Conservation (phyloP, 352 stramenopile genomes). For the Phytopythium cucurbitacearum region DNA sequence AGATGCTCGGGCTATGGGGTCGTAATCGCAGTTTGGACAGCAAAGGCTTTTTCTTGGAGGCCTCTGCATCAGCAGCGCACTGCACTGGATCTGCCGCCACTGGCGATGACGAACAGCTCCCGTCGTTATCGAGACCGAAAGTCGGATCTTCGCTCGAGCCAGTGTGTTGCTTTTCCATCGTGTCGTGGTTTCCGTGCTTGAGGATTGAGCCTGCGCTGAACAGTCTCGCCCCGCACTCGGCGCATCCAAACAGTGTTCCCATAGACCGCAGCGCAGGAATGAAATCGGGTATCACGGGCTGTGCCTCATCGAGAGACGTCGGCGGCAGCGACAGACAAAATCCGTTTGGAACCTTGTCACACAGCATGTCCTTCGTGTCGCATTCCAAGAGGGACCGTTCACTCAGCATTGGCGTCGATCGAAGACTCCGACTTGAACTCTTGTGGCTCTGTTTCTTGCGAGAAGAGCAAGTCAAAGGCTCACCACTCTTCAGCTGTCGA, state of each 20-base stretch:
- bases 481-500: slow-evolving; percentile 29
- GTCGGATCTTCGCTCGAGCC: too few species aligned
- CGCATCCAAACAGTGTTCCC: slow-evolving; percentile 65
- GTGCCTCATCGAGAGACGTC: background rate
- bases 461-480: slow-evolving; percentile 12
- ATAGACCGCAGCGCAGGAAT: slow-evolving; percentile 71
- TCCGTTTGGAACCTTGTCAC: slow-evolving; percentile 42
- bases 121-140: too few species aligned
- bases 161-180: background rate
- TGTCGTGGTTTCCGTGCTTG: slow-evolving; percentile 8
- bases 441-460: slow-evolving; percentile 20
- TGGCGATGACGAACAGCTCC: too few species aligned
- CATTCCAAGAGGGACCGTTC: slow-evolving; percentile 11
- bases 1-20: slow-evolving; percentile 34
- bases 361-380: slow-evolving; percentile 60
- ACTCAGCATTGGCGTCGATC: slow-evolving; percentile 1
- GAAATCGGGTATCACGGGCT: slow-evolving; percentile 21
- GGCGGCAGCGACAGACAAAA: slow-evolving; percentile 46
- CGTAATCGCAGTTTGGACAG: slow-evolving; percentile 49
- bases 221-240: slow-evolving; percentile 43
- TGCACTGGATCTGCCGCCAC: background rate
- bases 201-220: slow-evolving; percentile 68
- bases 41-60: slow-evolving; percentile 32
- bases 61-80: background rate
- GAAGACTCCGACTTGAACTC: slow-evolving; percentile 11